A percentile compares a stretch with the other conserved stretches of the same genome.
Evolutionary conservation across 1,284 basidiomycete genomes (phyloP).

Genomic region (Rhodotorula sp.): DNA sequence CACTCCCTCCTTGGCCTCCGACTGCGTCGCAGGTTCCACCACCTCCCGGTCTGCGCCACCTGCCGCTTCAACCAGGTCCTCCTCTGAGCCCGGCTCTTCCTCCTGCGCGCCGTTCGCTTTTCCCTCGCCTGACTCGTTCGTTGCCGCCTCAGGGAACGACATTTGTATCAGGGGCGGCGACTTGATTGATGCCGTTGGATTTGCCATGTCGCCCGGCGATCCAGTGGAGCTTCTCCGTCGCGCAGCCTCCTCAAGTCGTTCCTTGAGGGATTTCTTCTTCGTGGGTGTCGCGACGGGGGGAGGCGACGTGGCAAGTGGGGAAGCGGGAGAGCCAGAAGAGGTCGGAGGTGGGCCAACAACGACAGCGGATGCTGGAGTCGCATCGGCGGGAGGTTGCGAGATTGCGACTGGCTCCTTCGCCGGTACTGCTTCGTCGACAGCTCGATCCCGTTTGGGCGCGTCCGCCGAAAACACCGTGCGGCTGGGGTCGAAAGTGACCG

Average conservation of each 20-base stretch:
- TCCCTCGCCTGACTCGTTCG: too few relatives aligned
- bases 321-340: background rate
- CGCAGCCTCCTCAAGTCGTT: conserved; percentile 34
- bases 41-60: too few relatives aligned
- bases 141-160: too few relatives aligned
- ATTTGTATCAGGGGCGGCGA: too few relatives aligned
- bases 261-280: conserved; percentile 34
- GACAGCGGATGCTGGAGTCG: background rate
- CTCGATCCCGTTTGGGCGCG: too few relatives aligned
- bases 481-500: too few relatives aligned
- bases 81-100: background rate
- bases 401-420: background rate
- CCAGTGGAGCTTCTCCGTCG: background rate
- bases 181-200: background rate
- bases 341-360: background rate
- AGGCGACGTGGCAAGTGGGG: background rate
- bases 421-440: background rate
- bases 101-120: background rate
- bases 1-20: background rate
- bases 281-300: background rate
- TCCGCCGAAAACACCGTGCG: too few relatives aligned
- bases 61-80: background rate
- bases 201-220: too few relatives aligned
- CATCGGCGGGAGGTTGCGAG: background rate
- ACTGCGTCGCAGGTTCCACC: background rate